These are phyloP conservation scores for Ceratocystis harringtonii DNA, from an alignment of 2,329 filamentous ascomycete genomes.

Conservation along the genomic window DNA sequence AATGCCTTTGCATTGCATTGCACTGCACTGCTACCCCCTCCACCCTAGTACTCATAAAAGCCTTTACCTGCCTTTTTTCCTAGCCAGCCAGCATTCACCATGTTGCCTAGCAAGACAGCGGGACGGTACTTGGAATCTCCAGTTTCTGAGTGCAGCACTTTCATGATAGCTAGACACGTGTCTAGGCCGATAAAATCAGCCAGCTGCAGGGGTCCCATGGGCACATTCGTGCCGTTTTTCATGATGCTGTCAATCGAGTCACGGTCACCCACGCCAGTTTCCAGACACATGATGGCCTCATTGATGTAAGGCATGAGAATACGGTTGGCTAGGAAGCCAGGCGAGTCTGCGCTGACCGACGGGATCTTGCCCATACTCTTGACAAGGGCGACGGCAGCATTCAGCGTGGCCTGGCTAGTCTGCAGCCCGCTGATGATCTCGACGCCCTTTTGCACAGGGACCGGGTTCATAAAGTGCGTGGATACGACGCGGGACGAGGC, in stretches of 20 bases:
- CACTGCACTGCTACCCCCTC: background rate
- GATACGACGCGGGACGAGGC: constrained; percentile 79
- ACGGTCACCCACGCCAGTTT: constrained; percentile 75
- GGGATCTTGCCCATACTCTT: constrained; percentile 85
- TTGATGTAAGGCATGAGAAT: constrained; percentile 99
- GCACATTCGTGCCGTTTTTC: constrained; percentile 98
- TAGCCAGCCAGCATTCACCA: constrained; percentile 96
- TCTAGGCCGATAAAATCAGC: constrained; percentile 97
- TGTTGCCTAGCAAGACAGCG: constrained; percentile 72
- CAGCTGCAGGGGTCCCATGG: constrained; percentile 87
- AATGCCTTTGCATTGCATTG: background rate
- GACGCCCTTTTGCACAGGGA: constrained; percentile 90
- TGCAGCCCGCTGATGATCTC: constrained; percentile 94
- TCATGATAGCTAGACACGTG: constrained; percentile 95
- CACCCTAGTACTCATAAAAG: constrained; percentile 67
- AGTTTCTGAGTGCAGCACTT: constrained; percentile 77
- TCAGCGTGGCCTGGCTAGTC: constrained; percentile 67
- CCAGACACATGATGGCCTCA: constrained; percentile 88
- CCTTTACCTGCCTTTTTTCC: constrained; percentile 96
- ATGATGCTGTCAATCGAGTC: constrained; percentile 96
- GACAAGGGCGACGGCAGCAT: constrained; percentile 72
- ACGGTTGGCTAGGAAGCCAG: constrained; percentile 88
- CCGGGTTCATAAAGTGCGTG: constrained; percentile 99
- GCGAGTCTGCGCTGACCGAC: constrained; percentile 74
- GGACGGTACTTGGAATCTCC: constrained; percentile 94